Base-by-base conservation (phyloP, 768 basidiomycete species). In the Trametes cubensis region DNA sequence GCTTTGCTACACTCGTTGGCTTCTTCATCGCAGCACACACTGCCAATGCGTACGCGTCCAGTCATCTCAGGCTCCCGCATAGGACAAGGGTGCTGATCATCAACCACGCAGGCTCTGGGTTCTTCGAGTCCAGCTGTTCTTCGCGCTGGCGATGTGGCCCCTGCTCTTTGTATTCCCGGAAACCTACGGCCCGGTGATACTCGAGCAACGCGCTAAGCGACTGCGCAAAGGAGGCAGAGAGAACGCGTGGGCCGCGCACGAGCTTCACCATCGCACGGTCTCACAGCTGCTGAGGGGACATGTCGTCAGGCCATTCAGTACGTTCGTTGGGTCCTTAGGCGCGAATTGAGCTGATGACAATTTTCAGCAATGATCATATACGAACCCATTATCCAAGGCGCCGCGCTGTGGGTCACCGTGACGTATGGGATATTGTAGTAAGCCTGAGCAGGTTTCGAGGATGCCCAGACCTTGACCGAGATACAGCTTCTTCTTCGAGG, bases 401-500 rank as follows among this genome's bases (percentile, higher is more conserved):
- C 67, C 14, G 65, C 68, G 0, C 17, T 68, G 18, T 69, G 65
- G 68, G 65, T 67, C 2, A 62, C 66, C 6, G 53, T 71, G 2
- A 58, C 65, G 18, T 71, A 71, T 42, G 66, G 70, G 21, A 71
- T 71, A 20, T 50, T 69, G 18, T 69, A 71, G 66, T 69, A 42
- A 18, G 68, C 48, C 6, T 13, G 5, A 34, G 49, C 28, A 15
- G 18, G 14, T 4, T n/a, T 14, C 34, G 17, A 25, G 8, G 13
- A 30, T 25, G 1, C 11, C 13, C 15, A 30, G 6, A 3, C 6
- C 52, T 8, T 44, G 14, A 46, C 13, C 42, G 11, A 38, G 23
- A 8, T 6, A 6, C 38, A 70, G 69, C 59, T 69, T 69, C 55
- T 67, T 64, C 47, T 69, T 70, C 45, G 69, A 71, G 38, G 63